Evolutionary conservation across 352 stramenopile species (phyloP).

Genomic region (Pythium sp.): DNA sequence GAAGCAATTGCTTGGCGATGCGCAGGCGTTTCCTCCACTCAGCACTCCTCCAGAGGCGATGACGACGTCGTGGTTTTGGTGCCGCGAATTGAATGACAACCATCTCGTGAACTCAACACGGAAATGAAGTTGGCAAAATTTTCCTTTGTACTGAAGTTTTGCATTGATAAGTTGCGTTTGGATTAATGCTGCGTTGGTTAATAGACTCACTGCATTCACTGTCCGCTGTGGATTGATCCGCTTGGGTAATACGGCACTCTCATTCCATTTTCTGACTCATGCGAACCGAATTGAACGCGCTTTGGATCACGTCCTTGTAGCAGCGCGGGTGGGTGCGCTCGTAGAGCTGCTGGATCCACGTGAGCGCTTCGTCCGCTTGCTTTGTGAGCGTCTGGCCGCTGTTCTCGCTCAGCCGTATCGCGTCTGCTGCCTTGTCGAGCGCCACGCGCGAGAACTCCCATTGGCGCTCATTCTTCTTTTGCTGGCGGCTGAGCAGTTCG

Average conservation of each 20-base stretch:
- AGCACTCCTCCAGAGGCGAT: not conserved
- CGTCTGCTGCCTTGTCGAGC: slow-evolving; percentile 37
- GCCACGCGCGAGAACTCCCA: slow-evolving; percentile 52
- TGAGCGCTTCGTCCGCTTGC: slow-evolving; percentile 42
- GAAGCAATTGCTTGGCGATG: not conserved
- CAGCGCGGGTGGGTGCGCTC: slow-evolving; percentile 40
- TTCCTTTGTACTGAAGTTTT: no score
- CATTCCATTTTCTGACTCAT: slow-evolving; percentile 29
- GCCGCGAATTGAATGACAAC: not conserved
- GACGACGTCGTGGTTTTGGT: not conserved
- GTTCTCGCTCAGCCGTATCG: slow-evolving; percentile 39
- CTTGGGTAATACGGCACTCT: not conserved
- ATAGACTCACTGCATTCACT: not conserved
- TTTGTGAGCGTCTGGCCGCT: slow-evolving; percentile 32
- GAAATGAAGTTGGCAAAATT: not conserved
- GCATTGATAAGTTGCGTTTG: no score
- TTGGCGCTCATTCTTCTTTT: slow-evolving; percentile 32
- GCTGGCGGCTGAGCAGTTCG: slow-evolving; percentile 41
- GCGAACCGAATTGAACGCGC: slow-evolving; percentile 41
- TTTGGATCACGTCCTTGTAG: slow-evolving; percentile 56
- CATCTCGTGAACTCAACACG: not conserved
- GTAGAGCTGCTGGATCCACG: slow-evolving; percentile 49
- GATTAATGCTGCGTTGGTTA: not conserved
- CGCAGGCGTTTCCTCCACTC: not conserved
- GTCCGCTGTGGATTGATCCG: not conserved